Evolutionary conservation across 73 alveolate genomes (phyloP).

Genomic region (Paramecium pentaurelia): DNA sequence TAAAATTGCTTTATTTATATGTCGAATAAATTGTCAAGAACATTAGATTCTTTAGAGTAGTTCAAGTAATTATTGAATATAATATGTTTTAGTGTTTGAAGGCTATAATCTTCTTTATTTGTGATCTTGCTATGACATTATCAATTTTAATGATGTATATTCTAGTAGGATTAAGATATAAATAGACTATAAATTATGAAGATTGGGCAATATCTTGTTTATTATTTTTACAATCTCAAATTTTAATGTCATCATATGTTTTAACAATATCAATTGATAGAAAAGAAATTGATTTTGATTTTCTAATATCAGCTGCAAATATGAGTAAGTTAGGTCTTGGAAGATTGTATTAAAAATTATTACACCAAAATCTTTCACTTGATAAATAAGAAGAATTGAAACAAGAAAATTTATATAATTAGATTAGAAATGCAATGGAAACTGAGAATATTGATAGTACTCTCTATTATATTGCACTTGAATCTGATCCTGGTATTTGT

Average conservation of each 20-base stretch:
- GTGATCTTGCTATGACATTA: background rate
- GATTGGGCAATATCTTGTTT: slow-evolving; percentile 45
- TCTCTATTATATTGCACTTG: background rate
- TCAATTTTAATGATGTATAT: slow-evolving; percentile 20
- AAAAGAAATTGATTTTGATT: background rate
- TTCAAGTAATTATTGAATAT: background rate
- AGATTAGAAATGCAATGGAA: background rate
- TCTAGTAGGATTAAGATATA: background rate
- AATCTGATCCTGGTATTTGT: slow-evolving; percentile 6
- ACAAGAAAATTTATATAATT: background rate
- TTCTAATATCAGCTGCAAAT: background rate
- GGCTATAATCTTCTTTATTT: background rate
- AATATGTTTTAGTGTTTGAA: background rate
- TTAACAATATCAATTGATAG: background rate
- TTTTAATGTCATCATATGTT: slow-evolving; percentile 26
- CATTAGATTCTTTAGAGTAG: background rate
- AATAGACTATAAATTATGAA: slow-evolving; percentile 8
- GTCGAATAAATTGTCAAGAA: background rate
- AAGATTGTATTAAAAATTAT: background rate
- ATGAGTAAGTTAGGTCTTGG: slow-evolving; percentile 45
- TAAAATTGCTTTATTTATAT: background rate
- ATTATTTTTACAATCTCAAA: slow-evolving; percentile 17
- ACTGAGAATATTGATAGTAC: slow-evolving; percentile 43
- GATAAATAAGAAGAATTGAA: background rate
- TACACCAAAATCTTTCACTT: background rate